Percentiles rank a stretch among this genome's conserved stretches.
These are phyloP conservation scores for Rhodotorula kratochvilovae DNA, from an alignment of 768 basidiomycete species.

Conservation along the genomic window DNA sequence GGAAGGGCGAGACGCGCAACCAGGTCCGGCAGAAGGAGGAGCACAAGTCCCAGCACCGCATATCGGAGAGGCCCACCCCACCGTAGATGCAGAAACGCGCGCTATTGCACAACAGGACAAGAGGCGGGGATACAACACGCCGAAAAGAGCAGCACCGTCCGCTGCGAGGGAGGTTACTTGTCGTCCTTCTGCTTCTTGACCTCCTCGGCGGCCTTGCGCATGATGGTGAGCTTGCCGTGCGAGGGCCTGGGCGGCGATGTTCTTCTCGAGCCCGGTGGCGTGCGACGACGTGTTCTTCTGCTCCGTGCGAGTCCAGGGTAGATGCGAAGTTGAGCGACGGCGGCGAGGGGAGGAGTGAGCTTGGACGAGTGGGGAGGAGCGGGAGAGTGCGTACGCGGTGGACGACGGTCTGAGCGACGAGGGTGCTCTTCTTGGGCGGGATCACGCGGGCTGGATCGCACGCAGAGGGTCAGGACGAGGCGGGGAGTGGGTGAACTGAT, in stretches of 20 bases:
- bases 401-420: constrained; percentile 9
- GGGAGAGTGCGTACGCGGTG: background rate
- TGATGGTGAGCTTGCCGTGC: constrained; percentile 38
- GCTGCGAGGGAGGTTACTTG: background rate
- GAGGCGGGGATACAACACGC: too few relatives aligned
- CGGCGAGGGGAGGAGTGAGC: background rate
- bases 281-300: constrained; percentile 34
- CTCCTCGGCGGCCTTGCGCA: constrained; percentile 24
- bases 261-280: constrained; percentile 24
- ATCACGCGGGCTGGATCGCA: constrained; percentile 9
- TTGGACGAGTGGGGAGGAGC: background rate
- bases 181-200: constrained; percentile 11
- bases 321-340: background rate
- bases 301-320: too few relatives aligned
- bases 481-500: background rate
- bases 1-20: too few relatives aligned
- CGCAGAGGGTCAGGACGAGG: background rate
- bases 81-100: too few relatives aligned
- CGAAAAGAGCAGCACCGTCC: too few relatives aligned
- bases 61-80: too few relatives aligned
- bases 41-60: too few relatives aligned
- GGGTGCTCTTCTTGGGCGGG: constrained; percentile 26
- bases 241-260: constrained; percentile 30
- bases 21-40: too few relatives aligned
- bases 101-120: too few relatives aligned